Percentiles rank a stretch among this genome's conserved stretches.
Conservation (phyloP, 345 rosid genomes). For the Sonneratia caseolaris region DNA sequence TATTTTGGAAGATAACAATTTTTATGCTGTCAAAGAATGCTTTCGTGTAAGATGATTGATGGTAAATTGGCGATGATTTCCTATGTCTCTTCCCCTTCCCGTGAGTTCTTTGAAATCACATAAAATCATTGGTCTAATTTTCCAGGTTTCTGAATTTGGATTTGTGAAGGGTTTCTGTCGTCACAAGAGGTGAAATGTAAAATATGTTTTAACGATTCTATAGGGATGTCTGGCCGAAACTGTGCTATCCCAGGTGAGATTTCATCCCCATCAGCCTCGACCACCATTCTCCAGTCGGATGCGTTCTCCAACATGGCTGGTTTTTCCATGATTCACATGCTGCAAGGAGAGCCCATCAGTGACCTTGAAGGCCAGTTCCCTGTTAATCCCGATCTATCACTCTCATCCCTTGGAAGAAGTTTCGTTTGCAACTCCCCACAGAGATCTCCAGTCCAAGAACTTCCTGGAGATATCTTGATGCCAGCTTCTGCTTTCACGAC, state of each 20-base stretch:
- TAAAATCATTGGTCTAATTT: background rate
- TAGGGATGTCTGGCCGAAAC: conserved; percentile 26
- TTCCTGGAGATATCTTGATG: conserved; percentile 22
- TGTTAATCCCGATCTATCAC: conserved; percentile 12
- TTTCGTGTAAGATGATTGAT: background rate
- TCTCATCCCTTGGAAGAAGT: conserved; percentile 20
- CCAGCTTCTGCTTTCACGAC: conserved; percentile 22
- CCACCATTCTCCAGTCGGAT: background rate
- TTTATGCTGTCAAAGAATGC: background rate
- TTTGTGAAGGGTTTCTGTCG: background rate
- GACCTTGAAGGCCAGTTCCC: conserved; percentile 13
- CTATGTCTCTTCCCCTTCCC: background rate
- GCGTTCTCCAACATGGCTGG: conserved; percentile 9
- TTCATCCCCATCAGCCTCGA: conserved; percentile 3
- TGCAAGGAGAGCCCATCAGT: conserved; percentile 25
- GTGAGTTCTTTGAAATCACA: background rate
- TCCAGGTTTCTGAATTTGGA: background rate
- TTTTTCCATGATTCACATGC: conserved; percentile 17
- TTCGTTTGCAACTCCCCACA: conserved; percentile 21
- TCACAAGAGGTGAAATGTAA: conserved; percentile 18
- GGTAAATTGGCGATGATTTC: too few relatives aligned
- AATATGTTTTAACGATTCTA: conserved; percentile 33
- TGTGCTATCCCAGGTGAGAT: conserved; percentile 22
- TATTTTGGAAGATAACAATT: background rate
- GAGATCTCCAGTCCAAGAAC: conserved; percentile 12